phyloP scores from a whole-genome alignment of 2,329 filamentous ascomycete genomes.

The Pseudocercospora musae region DNA sequence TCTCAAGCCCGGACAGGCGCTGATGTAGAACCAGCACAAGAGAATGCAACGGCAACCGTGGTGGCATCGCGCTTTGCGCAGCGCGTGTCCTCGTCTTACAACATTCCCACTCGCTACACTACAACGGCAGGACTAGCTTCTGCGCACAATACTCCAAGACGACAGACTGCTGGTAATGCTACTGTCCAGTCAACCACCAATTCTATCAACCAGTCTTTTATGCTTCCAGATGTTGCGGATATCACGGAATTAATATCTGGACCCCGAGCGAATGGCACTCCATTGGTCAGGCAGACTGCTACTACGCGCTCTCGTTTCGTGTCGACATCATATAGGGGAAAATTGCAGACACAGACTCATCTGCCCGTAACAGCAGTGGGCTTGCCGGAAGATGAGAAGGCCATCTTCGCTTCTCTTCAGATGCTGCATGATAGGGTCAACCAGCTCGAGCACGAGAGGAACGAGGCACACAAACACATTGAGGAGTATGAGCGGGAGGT shows the following conservation, averaged over 20 bases:
- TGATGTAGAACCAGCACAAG: constrained; percentile 50
- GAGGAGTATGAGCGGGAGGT: constrained; percentile 62
- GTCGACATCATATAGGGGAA: constrained; percentile 42
- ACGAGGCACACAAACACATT: constrained; percentile 50
- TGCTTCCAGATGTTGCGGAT: constrained; percentile 59
- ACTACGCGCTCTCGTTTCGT: constrained; percentile 54
- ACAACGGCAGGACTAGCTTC: constrained; percentile 15
- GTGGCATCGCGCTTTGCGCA: constrained; percentile 54
- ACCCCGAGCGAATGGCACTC: constrained; percentile 56
- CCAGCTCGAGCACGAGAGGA: constrained; percentile 55
- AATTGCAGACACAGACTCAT: constrained; percentile 39
- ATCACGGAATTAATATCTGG: constrained; percentile 61
- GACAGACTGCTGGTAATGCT: constrained; percentile 30
- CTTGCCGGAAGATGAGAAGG: constrained; percentile 61
- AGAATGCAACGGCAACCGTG: constrained; percentile 41
- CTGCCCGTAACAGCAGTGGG: constrained; percentile 53
- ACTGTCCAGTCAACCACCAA: constrained; percentile 41
- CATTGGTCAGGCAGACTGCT: constrained; percentile 52
- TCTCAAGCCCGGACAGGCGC: constrained; percentile 53
- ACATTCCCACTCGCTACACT: constrained; percentile 22
- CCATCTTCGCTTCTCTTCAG: constrained; percentile 59
- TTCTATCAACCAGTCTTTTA: constrained; percentile 56
- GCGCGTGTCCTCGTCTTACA: constrained; percentile 22
- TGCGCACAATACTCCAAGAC: constrained; percentile 23
- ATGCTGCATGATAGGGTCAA: constrained; percentile 57